Evolutionary conservation across 768 basidiomycete species (phyloP), one percentile per base, ranked within the genome.

Genomic region (Termitomyces sp.): DNA sequence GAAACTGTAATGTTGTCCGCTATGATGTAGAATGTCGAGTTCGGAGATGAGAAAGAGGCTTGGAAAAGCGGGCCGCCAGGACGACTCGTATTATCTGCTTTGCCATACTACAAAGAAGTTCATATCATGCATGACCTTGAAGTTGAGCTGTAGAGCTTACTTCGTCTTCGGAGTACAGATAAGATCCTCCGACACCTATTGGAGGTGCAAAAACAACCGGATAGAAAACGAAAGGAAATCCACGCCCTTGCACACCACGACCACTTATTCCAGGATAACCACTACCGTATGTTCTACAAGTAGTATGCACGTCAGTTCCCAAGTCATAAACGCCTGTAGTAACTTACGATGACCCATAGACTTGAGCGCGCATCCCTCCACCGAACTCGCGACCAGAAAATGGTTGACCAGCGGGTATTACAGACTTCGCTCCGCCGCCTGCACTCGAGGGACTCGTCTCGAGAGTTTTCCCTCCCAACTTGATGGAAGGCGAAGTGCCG

Each of bases 221-320:
- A 81, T 83, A 86, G 70, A 79, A 86, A 64, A 74, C 75, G 46
- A 83, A 86, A 1, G 84, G 85, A 65, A 86, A 85, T 2, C 77
- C 78, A 1, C 78, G 72, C 0, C 76, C 77, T 1, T 61, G 49
- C 17, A 83, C 81, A 12, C 82, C 81, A 8, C 73, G 74, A 25
- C 72, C 73, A 14, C 63, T 46, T 5, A 71, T 48, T 0, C 79
- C 81, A 40, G 84, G 83, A 63, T 86, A 86, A 1, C 84, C 85
- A 56, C 82, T 85, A 7, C 85, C 84, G 60, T 84, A 86, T 50
- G 31, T 42, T 60, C 57, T 67, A 49, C 17, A 63, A 31, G 29
- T 54, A 31, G 29, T 54, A 42, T 8, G 12, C 5, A 37, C 14
- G 25, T 54, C 20, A 40, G 38, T 29, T 29, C 4, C 15, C 29